Percentiles rank a stretch among this genome's conserved stretches.
These are phyloP conservation scores for Dentipellis fragilis DNA, from an alignment of 768 basidiomycete species.

Conservation along the genomic window DNA sequence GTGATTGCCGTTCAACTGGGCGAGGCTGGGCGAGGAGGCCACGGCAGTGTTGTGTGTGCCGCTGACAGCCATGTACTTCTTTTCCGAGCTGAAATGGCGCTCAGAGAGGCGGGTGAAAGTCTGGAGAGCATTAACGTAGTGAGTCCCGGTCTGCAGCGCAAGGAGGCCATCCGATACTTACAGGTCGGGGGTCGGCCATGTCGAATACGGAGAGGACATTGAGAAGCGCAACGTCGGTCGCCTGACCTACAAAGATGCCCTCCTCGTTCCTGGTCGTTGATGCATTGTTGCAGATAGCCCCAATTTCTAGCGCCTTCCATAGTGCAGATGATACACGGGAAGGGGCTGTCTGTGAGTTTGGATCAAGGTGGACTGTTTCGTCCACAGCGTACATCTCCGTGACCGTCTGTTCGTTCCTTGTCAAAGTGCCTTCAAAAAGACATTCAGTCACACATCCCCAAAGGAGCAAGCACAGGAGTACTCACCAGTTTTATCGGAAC, in stretches of 20 bases:
- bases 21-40: slow-evolving; percentile 9
- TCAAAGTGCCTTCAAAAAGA: slow-evolving; percentile 58
- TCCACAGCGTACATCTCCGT: slow-evolving; percentile 84
- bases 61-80: slow-evolving; percentile 87
- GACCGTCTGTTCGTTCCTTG: slow-evolving; percentile 94
- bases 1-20: slow-evolving; percentile 22
- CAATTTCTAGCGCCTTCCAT: slow-evolving; percentile 68
- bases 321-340: slow-evolving; percentile 51
- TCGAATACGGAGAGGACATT: slow-evolving; percentile 66
- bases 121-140: slow-evolving; percentile 25
- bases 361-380: slow-evolving; percentile 62
- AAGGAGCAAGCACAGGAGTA: neutral
- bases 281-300: slow-evolving; percentile 87
- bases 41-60: slow-evolving; percentile 47
- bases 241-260: slow-evolving; percentile 72
- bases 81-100: slow-evolving; percentile 86
- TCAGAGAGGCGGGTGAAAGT: slow-evolving; percentile 66
- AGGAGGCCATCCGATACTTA: slow-evolving; percentile 26
- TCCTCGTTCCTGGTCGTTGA: slow-evolving; percentile 53
- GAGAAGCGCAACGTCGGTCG: slow-evolving; percentile 87
- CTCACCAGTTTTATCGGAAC: slow-evolving; percentile 89
- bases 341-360: slow-evolving; percentile 30
- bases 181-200: slow-evolving; percentile 59
- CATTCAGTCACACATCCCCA: neutral
- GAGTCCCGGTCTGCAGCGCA: too few relatives aligned